A percentile compares a stretch with the other conserved stretches of the same genome.
Evolutionary conservation across 805 yeast species (phyloP).

Genomic region (Kodamaea hsintzibuensis): DNA sequence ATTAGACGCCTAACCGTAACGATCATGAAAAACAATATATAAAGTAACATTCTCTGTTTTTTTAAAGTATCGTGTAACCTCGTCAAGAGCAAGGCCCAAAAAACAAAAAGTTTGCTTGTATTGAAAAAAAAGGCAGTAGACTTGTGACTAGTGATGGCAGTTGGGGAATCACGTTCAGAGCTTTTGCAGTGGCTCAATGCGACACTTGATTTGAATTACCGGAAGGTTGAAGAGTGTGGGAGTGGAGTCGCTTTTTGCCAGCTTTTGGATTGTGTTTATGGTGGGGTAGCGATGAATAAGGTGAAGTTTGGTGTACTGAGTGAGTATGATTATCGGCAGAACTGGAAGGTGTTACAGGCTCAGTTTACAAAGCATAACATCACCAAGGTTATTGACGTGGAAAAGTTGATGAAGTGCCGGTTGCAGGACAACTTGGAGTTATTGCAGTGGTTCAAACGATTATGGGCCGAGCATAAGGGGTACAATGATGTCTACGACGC

Average conservation of each 20-base stretch:
- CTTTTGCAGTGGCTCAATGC: conserved; percentile 83
- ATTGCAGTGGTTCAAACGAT: conserved; percentile 85
- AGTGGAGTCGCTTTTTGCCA: conserved; percentile 95
- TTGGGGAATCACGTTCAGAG: conserved; percentile 81
- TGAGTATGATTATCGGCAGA: conserved; percentile 76
- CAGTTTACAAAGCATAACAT: conserved; percentile 72
- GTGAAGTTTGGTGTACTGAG: conserved; percentile 70
- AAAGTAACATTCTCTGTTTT: background rate
- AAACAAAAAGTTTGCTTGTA: background rate
- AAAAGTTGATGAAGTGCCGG: conserved; percentile 77
- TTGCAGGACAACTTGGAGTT: conserved; percentile 94
- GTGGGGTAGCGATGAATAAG: conserved; percentile 77
- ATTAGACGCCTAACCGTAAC: too few relatives aligned
- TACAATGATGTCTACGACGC: conserved; percentile 70
- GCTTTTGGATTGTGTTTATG: conserved; percentile 79
- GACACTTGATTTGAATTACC: conserved; percentile 61
- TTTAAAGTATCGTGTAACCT: background rate
- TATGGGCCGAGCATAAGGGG: conserved; percentile 76
- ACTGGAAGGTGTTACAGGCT: conserved; percentile 84
- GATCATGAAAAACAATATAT: background rate
- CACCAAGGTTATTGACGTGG: conserved; percentile 77
- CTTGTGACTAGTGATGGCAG: conserved; percentile 10
- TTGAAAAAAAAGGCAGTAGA: background rate
- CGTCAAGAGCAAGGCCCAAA: conserved; percentile 1
- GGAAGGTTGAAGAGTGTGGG: conserved; percentile 91